Evolutionary conservation across 345 rosid genomes (phyloP), one percentile per base, ranked within the genome.

Genomic region (Microcos paniculata): DNA sequence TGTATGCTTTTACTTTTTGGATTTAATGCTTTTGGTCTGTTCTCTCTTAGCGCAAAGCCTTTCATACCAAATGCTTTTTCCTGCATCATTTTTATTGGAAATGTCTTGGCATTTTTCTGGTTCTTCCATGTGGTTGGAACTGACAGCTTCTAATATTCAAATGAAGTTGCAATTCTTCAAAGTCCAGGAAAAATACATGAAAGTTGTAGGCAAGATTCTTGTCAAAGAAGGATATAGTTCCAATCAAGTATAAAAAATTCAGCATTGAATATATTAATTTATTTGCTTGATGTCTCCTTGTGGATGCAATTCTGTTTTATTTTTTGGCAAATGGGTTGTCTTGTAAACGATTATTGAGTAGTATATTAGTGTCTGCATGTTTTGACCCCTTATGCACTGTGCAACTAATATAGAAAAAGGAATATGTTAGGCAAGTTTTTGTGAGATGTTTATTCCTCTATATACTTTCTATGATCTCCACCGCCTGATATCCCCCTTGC

Each of bases 331-430:
- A 51, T 26, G 14, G 4, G 38, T 77, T 24, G 43, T 35, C 49
- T 3, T 59, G 75, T 0, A 33, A n/a, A 8, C 31, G 38, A 26
- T 70, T 23, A 63, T 48, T 67, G 26, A 4, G 6, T 51, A 12
- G n/a, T 42, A n/a, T n/a, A 48, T 49, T 66, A 31, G 42, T 7
- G 59, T 57, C 7, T 73, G 67, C 76, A 66, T 61, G 51, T 64
- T 80, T 82, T 84, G 86, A 84, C 87, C 57, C 26, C 2, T 31
- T 59, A 55, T 49, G 65, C 52, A 55, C 66, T 64, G 13, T 53
- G 73, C 77, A 77, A 63, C 43, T 53, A 63, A 63, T 43, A 83
- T 62, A 66, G 42, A 51, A 51, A n/a, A 26, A 57, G 16, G 57
- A 33, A 48, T 9, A 73, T 71, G 67, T 74, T 62, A 73, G 81